Conservation (phyloP, 495 filamentous ascomycete species). For the Collariella sp. region DNA sequence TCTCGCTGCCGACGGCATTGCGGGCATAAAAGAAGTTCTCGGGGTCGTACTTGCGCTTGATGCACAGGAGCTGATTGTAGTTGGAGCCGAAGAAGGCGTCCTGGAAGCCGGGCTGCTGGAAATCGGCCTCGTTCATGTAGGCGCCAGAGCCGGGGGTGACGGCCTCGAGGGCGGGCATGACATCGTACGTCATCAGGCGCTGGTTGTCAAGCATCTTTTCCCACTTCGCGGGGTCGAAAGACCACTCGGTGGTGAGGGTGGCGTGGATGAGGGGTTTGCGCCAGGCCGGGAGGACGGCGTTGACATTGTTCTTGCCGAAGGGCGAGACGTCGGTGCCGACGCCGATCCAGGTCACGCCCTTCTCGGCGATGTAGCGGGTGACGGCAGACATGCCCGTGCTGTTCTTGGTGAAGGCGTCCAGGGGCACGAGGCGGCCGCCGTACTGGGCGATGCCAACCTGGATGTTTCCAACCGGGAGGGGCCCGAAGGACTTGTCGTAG, state of each 20-base stretch:
- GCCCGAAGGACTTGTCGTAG: slow-evolving; percentile 38
- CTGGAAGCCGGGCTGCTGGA: slow-evolving; percentile 44
- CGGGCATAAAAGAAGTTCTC: slow-evolving; percentile 42
- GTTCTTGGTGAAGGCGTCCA: slow-evolving; percentile 34
- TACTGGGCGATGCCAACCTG: slow-evolving; percentile 43
- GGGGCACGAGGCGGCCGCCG: slow-evolving; percentile 54
- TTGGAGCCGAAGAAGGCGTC: slow-evolving; percentile 44
- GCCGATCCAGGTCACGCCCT: slow-evolving; percentile 33
- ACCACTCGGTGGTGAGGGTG: slow-evolving; percentile 20
- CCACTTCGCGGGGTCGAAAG: slow-evolving; percentile 20
- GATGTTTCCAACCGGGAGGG: slow-evolving; percentile 34
- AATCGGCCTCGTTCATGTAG: slow-evolving; percentile 45
- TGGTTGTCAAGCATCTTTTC: slow-evolving; percentile 19
- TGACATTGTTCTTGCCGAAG: slow-evolving; percentile 21
- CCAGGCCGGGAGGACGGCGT: slow-evolving; percentile 48
- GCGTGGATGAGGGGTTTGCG: slow-evolving; percentile 21
- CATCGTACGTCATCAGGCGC: slow-evolving; percentile 25
- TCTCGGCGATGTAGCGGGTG: slow-evolving; percentile 32
- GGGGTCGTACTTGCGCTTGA: slow-evolving; percentile 49
- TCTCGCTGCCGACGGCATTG: slow-evolving; percentile 40
- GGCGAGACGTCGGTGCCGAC: slow-evolving; percentile 26
- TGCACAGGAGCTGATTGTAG: slow-evolving; percentile 32
- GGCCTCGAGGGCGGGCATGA: slow-evolving; percentile 27
- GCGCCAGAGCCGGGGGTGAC: slow-evolving; percentile 32
- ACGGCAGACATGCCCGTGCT: slow-evolving; percentile 30